Base-by-base conservation (phyloP, 352 stramenopile genomes). In the Detonula confervacea region DNA sequence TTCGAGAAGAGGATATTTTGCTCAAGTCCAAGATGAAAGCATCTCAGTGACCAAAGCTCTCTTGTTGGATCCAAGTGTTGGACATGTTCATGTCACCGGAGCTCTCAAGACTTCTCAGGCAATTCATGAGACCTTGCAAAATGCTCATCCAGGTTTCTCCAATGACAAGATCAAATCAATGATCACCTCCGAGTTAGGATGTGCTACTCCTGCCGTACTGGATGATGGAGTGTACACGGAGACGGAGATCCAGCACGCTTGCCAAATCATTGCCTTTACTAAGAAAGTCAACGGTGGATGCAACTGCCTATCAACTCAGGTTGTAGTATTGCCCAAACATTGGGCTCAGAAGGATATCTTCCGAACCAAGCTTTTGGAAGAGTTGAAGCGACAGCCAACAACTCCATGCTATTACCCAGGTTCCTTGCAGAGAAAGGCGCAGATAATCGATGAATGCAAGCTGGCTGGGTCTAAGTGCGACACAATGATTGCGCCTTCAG, bases 331-430 rank as follows among this genome's bases (percentile, higher is more conserved):
- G 6, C 22, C 77, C 0, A 69, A 79, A 0, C 51, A 74, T 2
- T 91, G 86, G 86, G 54, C 62, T n/a, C 79, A 86, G 47, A 80
- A 83, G 37, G 65, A 80, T 9, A 22, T 71, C 5, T 91, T 90
- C 49, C 52, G 81, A 12, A 42, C 67, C n/a, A 25, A 33, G 24
- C 33, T 88, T 18, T 9, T 66, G 1, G 60, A 69, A 24, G 46
- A 80, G 14, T 37, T 79, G 2, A 35, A 69, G 12, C 9, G 35
- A 7, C 54, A 84, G 24, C 56, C 72, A 20, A 59, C 56, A 24
- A 18, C 62, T 30, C 62, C 76, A 3, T 80, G 73, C 16, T 90
- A 90, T 51, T 90, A 91, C 62, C 86, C 86, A 27, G 77, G 80
- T 18, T 69, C 55, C 11, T 29, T 63, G 22, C 39, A 84, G 33